These are phyloP conservation scores for Citrus hindsii DNA, from an alignment of 345 rosid genomes.

Conservation along the genomic window DNA sequence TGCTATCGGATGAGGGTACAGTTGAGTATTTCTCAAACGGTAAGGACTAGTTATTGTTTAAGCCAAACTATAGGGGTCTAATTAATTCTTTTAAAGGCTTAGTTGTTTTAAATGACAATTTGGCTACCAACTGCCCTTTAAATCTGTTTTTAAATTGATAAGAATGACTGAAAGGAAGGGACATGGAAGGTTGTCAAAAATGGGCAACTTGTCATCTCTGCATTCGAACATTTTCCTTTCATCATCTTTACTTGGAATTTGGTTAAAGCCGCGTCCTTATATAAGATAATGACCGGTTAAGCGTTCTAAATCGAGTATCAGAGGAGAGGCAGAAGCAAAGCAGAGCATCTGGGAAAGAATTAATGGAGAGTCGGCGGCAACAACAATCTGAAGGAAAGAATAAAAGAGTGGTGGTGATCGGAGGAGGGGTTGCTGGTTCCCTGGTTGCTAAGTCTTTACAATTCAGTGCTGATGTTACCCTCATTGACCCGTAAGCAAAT, in stretches of 20 bases:
- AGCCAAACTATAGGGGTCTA: background rate
- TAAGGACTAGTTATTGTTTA: background rate
- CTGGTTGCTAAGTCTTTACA: conserved; percentile 51
- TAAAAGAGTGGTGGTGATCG: conserved; percentile 49
- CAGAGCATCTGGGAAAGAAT: background rate
- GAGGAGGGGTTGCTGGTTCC: conserved; percentile 68
- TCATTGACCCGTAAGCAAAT: conserved; percentile 58
- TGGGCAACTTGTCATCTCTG: background rate
- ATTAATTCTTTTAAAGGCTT: background rate
- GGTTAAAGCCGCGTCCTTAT: background rate
- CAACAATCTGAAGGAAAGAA: conserved; percentile 16
- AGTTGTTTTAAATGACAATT: no score
- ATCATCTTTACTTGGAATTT: background rate
- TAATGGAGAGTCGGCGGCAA: background rate
- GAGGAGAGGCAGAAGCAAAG: background rate
- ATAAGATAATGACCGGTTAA: background rate
- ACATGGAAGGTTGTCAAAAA: background rate
- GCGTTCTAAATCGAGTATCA: background rate
- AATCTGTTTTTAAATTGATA: background rate
- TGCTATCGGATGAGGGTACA: background rate
- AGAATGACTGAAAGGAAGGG: background rate
- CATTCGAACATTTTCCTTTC: background rate
- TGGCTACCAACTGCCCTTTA: background rate
- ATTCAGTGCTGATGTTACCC: conserved; percentile 55
- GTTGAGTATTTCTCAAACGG: background rate